phyloP scores from a whole-genome alignment of 257 asterid genomes.

The Ballota nigra region DNA sequence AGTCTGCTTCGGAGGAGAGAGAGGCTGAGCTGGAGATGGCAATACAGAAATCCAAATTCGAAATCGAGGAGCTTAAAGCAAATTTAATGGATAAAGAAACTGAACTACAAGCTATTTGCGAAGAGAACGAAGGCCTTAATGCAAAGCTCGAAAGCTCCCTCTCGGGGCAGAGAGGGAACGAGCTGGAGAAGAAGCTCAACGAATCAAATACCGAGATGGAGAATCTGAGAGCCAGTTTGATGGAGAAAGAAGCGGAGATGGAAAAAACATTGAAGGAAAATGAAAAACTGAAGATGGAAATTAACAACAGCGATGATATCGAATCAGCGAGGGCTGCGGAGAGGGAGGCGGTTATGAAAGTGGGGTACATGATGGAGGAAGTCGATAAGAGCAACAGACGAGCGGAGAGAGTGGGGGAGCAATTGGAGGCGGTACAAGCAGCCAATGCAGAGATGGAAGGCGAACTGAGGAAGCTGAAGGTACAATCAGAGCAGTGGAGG shows the following conservation, averaged over 20 bases:
- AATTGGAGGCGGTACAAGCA: slow-evolving; percentile 65
- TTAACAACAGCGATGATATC: slow-evolving; percentile 26
- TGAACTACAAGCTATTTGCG: slow-evolving; percentile 79
- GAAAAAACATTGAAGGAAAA: slow-evolving; percentile 46
- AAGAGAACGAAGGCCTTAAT: slow-evolving; percentile 69
- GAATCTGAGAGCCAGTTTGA: slow-evolving; percentile 39
- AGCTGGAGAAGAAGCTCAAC: slow-evolving; percentile 53
- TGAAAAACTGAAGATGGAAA: slow-evolving; percentile 45
- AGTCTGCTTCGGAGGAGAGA: slow-evolving; percentile 39
- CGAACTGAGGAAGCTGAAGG: slow-evolving; percentile 68
- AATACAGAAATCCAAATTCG: slow-evolving; percentile 37
- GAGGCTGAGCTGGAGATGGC: slow-evolving; percentile 55
- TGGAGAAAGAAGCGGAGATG: slow-evolving; percentile 52
- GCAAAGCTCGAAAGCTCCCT: slow-evolving; percentile 33
- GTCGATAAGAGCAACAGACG: slow-evolving; percentile 55
- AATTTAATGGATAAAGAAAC: slow-evolving; percentile 89
- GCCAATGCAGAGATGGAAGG: slow-evolving; percentile 77
- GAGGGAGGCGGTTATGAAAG: slow-evolving; percentile 59
- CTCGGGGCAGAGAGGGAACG: slow-evolving; percentile 36
- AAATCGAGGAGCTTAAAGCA: slow-evolving; percentile 77
- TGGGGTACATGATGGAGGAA: slow-evolving; percentile 56
- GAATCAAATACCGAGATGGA: slow-evolving; percentile 38
- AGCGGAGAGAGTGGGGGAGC: slow-evolving; percentile 53
- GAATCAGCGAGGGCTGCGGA: slow-evolving; percentile 57
- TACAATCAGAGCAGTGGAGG: slow-evolving; percentile 98